Base-by-base conservation (phyloP, 2,329 filamentous ascomycete species). In the Mycocentrospora acerina region DNA sequence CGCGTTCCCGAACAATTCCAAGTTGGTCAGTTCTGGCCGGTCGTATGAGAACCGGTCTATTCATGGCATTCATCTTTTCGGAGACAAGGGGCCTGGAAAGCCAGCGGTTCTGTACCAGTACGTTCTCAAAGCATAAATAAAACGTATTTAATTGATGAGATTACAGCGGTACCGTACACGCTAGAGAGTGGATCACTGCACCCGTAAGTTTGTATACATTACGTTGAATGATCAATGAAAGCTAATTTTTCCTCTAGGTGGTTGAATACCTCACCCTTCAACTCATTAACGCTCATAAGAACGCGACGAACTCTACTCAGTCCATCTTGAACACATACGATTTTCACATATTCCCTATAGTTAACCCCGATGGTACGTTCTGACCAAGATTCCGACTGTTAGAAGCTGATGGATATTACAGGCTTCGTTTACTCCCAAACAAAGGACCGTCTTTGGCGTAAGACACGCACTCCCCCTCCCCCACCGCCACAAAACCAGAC, bases 111-210 rank as follows among this genome's bases (percentile, higher is more conserved):
- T 73, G 2, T 43, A 38, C 17, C 40, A 43, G 24, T 25, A 12
- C 7, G 24, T 25, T 25, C 24, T 7, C 12, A 8, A 25, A 8
- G 7, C 7, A 7, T 25, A 8, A 8, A 7, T 25, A 12, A 8
- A 25, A 8, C 7, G 12, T 8, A 7, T 12, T 7, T 8, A 25
- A 25, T 12, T 25, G 12, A 25, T 25, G 12, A 25, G 7, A 12
- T 8, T 8, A 7, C 24, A 25, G 24, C 28, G 35, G 35, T 30
- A 43, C 35, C 8, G 35, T 43, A 4, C 40, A 43, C 11, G 40
- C 40, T 11, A 30, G 40, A 15, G 40, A 43, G 19, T 72, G 2
- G 62, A 76, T 52, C 74, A 78, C 4, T 81, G 78, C 60, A 60
- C 57, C 18, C 36, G 12, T 9, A 36, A n/a, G 11, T 25, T 11